Percentiles rank a stretch among this genome's conserved stretches.
Conservation (phyloP, 148 eudicot genomes). For the Diospyros kaki region DNA sequence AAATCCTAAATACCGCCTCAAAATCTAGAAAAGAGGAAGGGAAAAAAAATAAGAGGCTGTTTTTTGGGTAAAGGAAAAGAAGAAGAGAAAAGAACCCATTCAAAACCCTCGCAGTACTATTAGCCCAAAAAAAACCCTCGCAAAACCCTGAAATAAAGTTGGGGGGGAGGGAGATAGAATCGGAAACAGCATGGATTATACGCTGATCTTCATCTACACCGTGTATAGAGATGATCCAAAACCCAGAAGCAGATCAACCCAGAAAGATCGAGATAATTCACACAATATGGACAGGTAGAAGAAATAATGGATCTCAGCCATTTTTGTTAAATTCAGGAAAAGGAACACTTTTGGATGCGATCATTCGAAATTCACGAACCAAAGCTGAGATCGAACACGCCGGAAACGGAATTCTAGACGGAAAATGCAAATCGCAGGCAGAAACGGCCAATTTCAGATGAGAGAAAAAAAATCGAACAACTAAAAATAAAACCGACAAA, state of each 20-base stretch:
- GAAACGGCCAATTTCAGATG: not conserved
- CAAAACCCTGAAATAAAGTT: slow-evolving; percentile 18
- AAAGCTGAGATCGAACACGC: slow-evolving; percentile 29
- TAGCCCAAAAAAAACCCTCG: slow-evolving; percentile 15
- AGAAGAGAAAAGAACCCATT: not conserved
- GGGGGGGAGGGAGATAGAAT: not conserved
- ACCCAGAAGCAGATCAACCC: slow-evolving; percentile 4
- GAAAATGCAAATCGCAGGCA: not conserved
- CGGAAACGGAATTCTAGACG: not conserved
- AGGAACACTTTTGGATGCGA: slow-evolving; percentile 8
- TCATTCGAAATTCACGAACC: slow-evolving; percentile 1
- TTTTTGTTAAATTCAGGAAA: not conserved
- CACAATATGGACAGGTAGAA: not conserved
- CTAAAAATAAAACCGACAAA: not conserved
- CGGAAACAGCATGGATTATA: not conserved
- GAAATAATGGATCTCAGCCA: slow-evolving; percentile 13
- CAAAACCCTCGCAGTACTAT: not conserved
- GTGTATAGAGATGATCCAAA: slow-evolving; percentile 13
- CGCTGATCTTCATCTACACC: too few relatives aligned
- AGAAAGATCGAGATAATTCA: slow-evolving; percentile 2
- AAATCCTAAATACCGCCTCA: not conserved
- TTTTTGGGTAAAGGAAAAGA: not conserved
- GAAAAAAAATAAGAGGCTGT: not conserved
- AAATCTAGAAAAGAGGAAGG: not conserved
- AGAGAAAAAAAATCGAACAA: not conserved